Conservation (phyloP, 202 grass and related monocot genomes). For the Carex arenaria region DNA sequence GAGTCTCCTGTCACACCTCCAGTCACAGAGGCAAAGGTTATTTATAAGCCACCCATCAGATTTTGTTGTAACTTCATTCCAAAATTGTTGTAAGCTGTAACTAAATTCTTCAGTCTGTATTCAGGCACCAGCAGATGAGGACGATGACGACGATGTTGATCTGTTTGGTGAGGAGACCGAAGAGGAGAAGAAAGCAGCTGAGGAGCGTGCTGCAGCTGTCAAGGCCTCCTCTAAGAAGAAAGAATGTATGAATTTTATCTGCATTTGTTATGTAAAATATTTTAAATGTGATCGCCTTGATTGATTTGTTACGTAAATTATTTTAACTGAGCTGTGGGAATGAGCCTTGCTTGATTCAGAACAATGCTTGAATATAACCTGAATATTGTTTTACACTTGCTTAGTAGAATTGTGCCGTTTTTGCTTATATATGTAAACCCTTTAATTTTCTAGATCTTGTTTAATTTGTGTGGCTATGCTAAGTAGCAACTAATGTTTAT, state of each 20-base stretch:
- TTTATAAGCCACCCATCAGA: neutral
- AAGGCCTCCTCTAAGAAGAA: constrained; percentile 93
- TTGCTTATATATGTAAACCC: neutral
- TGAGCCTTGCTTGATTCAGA: neutral
- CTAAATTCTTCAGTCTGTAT: neutral
- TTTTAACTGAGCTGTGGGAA: too few relatives aligned
- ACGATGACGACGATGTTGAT: constrained; percentile 65
- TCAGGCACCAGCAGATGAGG: constrained; percentile 60
- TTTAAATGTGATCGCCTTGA: neutral
- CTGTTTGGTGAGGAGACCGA: constrained; percentile 96
- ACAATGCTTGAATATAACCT: neutral
- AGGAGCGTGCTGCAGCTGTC: constrained; percentile 63
- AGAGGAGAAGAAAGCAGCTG: constrained; percentile 95
- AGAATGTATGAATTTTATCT: constrained; percentile 51
- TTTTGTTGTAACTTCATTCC: neutral
- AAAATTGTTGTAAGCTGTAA: neutral
- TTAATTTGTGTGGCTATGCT: neutral
- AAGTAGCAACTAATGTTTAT: constrained; percentile 8
- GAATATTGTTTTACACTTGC: neutral
- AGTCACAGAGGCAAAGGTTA: constrained; percentile 49
- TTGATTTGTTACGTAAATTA: neutral
- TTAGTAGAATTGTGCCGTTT: neutral
- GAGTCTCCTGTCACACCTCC: constrained; percentile 43
- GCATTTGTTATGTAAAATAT: neutral
- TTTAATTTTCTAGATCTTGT: neutral